Base-by-base conservation (phyloP, 2,329 filamentous ascomycete species). In the Hypoxylon sp. region DNA sequence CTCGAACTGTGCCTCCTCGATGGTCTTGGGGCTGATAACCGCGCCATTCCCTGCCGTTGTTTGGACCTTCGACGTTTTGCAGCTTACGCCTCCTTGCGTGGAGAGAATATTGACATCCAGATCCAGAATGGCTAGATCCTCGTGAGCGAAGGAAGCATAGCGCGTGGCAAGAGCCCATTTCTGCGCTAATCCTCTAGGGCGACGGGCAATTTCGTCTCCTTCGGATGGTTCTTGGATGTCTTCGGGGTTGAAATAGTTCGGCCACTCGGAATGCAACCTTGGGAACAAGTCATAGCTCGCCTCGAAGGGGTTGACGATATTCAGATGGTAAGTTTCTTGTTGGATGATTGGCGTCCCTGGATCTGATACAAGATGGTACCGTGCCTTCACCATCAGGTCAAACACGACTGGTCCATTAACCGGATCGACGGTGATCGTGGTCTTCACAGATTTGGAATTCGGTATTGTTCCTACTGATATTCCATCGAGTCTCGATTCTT, bases 261-360 rank as follows among this genome's bases (percentile, higher is more conserved):
- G 94, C 95, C 96, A 99, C 53, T 92, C 90, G 0, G 86, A 80
- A 78, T 98, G 92, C 2, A 97, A 84, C 8, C 92, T 88, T 10
- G 96, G 94, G 11, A 91, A 86, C 68, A 98, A 89, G 69, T 97
- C 93, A 78, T 97, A 98, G 75, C 92, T 96, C 15, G 94, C 93
- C 80, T 97, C 94, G 74, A 99, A 98, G 0, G 95, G 93, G 54
- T 89, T 91, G 59, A 93, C 89, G 61, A 98, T 87, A 39, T 89
- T 87, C 4, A 98, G 79, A 58, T 91, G 89, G 42, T 92, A 86
- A 0, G 88, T 85, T 21, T 91, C 81, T 1, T 87, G 88, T 79
- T 97, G 95, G 39, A 90, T 89, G 42, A 98, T 91, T 1, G 91
- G 90, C 1, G 94, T 97, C 55, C 92, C 91, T 0, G 89, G 83